A percentile compares a stretch with the other conserved stretches of the same genome.
Evolutionary conservation across 2,329 filamentous ascomycete species (phyloP).

Genomic region (Fusarium guadeloupense): DNA sequence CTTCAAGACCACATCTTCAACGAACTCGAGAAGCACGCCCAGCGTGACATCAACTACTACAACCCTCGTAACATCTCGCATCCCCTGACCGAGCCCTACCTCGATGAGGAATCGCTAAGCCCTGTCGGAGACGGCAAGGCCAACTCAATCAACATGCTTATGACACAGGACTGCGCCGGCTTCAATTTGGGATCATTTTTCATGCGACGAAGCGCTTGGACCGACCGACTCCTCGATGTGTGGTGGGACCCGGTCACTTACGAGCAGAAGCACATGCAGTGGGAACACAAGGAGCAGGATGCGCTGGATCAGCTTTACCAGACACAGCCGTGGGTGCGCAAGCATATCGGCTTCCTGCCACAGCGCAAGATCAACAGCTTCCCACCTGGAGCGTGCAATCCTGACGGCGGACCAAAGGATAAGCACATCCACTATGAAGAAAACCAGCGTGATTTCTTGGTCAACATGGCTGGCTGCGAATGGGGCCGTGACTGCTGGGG

Average conservation of each 20-base stretch:
- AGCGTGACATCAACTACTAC: conserved; percentile 95
- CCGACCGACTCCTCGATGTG: conserved; percentile 88
- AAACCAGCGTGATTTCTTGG: conserved; percentile 87
- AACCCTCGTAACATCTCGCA: conserved; percentile 95
- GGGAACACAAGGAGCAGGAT: conserved; percentile 99
- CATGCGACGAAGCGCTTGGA: conserved; percentile 84
- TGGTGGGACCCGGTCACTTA: conserved; percentile 99
- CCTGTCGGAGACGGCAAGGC: conserved; percentile 78
- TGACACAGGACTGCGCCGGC: conserved; percentile 93
- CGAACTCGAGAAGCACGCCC: conserved; percentile 75
- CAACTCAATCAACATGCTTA: conserved; percentile 84
- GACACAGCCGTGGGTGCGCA: conserved; percentile 91
- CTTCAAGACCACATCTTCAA: conserved; percentile 92
- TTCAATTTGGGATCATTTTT: conserved; percentile 99
- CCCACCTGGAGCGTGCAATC: conserved; percentile 86
- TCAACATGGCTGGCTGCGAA: conserved; percentile 98
- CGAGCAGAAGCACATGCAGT: conserved; percentile 98
- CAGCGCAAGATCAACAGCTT: conserved; percentile 96
- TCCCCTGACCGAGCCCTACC: conserved; percentile 76
- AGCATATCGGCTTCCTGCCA: conserved; percentile 86
- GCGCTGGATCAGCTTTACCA: conserved; percentile 91
- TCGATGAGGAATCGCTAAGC: conserved; percentile 79
- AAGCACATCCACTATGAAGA: conserved; percentile 85
- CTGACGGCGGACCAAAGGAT: conserved; percentile 71
- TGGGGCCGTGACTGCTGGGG: conserved; percentile 98